Evolutionary conservation across 257 asterid genomes (phyloP), one percentile per base, ranked within the genome.

Genomic region (Thymus quinquecostatus): DNA sequence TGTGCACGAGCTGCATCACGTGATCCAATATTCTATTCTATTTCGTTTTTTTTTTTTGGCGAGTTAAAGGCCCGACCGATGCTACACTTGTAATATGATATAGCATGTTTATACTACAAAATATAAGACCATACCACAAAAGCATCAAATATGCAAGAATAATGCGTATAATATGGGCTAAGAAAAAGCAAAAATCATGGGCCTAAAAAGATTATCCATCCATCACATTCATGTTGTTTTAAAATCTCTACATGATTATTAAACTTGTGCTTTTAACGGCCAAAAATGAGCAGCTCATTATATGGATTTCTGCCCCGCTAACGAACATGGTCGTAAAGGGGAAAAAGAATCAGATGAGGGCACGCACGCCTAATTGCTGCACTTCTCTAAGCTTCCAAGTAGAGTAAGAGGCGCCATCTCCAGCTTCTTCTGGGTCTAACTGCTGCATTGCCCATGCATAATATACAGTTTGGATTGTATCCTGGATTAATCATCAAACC

Each of bases 371-470:
- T 33, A 82, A 79, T 71, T 90, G 97, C 79, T 92, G 97, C 94
- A 95, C 88, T 86, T 95, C 99, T 73, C 91, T 76, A 57, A 95
- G 97, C 90, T 85, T 90, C 99, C 98, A 95, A 67, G 86, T 81
- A 9, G 98, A 90, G 79, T 76, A 76, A 21, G 86, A 72, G 56
- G 89, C 91, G 27, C 84, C 97, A 11, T 86, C 89, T 48, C 89
- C 97, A 8, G 78, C 76, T 77, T 91, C 97, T 82, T 91, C 98
- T 2, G 84, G 89, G 49, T 85, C 92, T 60, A 92, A 74, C 82
- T 85, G 97, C 81, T 89, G 96, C 98, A 95, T 89, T 0, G 99
- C 99, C 99, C 99, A 95, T 32, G 91, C 94, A 69, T 95, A 92
- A 71, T 84, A 88, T 21, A 95, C 93, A 0, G 98, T 95, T 58